Base-by-base conservation (phyloP, 2,329 filamentous ascomycete species). In the Amylocarpus encephaloides region DNA sequence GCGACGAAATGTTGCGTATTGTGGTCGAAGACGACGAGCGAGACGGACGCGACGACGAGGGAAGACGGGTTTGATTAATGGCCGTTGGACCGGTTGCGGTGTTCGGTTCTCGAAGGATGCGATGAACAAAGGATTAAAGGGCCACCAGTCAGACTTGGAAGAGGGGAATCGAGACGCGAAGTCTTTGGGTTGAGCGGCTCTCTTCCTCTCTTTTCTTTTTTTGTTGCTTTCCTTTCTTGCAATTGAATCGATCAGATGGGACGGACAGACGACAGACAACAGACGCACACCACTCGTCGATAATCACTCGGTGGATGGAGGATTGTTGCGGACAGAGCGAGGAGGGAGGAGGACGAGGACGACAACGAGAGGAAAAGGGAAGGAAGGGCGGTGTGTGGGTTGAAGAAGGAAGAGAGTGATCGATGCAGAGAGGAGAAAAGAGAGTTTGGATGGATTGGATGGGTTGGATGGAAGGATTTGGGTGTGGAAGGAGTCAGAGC, bases 301-400 rank as follows among this genome's bases (percentile, higher is more conserved):
- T 51, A 46, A 54, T 56, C 53, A 48, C 52, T 53, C 48, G 42
- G 15, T 22, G 49, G 45, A 26, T 44, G 38, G 45, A 40, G 33
- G 47, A 39, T 15, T 40, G n/a, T 40, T 3, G 19, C n/a, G 38
- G 18, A 19, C 16, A 19, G 33, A 18, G 41, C 39, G 48, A 43
- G 49, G 53, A 54, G 43, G 49, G 53, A 54, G 43, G 40, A 46
- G 39, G 41, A 43, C 46, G 51, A 55, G 39, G 36, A 47, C 51
- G 46, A 55, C 49, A 49, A 54, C 43, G 42, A 52, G 38, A 56
- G 54, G 47, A 46, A 46, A 49, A 52, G 48, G 55, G 48, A 54
- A 49, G 54, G 50, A 55, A 49, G 51, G 52, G 54, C 51, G 56
- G 57, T 56, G 58, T 54, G 56, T 51, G 46, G 30, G 48, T 42